phyloP scores from a whole-genome alignment of 2,329 filamentous ascomycete species.

The Chaetothyriales sp. region DNA sequence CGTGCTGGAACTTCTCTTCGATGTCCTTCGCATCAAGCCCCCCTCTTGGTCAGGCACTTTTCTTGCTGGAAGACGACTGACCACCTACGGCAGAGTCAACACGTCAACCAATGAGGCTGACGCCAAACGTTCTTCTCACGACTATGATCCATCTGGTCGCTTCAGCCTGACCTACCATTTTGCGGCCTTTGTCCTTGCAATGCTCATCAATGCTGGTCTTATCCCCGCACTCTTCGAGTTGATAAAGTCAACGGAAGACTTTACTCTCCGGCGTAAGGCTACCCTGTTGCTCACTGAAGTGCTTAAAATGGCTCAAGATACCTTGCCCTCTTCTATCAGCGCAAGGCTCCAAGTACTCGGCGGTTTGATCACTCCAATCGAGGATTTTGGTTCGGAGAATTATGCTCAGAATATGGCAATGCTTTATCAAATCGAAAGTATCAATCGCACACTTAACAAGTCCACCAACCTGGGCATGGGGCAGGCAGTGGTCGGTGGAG shows the following conservation, averaged over 20 bases:
- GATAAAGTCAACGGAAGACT: constrained; percentile 35
- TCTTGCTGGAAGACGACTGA: constrained; percentile 76
- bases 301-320: constrained; percentile 70
- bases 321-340: constrained; percentile 70
- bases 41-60: constrained; percentile 93
- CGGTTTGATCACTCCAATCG: constrained; percentile 63
- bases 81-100: constrained; percentile 88
- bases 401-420: constrained; percentile 74
- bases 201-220: constrained; percentile 70
- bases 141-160: constrained; percentile 53
- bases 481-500: constrained; percentile 26
- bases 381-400: constrained; percentile 53
- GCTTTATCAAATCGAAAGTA: constrained; percentile 95
- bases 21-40: constrained; percentile 74
- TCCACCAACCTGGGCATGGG: constrained; percentile 27
- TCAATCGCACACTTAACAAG: constrained; percentile 80
- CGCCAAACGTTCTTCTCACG: constrained; percentile 34
- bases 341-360: constrained; percentile 75
- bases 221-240: constrained; percentile 32
- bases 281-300: constrained; percentile 84
- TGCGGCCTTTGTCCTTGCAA: constrained; percentile 70
- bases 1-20: constrained; percentile 75
- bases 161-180: constrained; percentile 90
- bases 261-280: constrained; percentile 62
- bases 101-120: constrained; percentile 55